Evolutionary conservation across 2,329 filamentous ascomycete genomes (phyloP).

Genomic region (Xylaria digitata): DNA sequence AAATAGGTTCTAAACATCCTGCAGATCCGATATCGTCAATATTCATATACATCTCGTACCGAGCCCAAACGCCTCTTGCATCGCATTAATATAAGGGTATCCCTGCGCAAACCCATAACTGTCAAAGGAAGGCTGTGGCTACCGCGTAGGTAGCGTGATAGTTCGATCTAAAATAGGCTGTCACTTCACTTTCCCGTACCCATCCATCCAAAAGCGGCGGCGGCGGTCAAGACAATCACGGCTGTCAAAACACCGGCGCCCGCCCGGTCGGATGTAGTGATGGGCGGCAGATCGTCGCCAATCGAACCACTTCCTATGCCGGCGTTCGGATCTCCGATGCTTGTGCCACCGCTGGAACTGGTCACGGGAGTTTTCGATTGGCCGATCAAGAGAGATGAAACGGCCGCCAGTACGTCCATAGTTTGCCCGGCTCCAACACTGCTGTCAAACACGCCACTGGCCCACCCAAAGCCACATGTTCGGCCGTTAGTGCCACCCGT

Average conservation of each 20-base stretch:
- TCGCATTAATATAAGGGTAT: slow-evolving; percentile 32
- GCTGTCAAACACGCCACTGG: slow-evolving; percentile 59
- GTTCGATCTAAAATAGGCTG: background rate
- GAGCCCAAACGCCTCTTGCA: slow-evolving; percentile 25
- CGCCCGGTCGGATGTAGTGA: slow-evolving; percentile 59
- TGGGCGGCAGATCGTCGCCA: slow-evolving; percentile 48
- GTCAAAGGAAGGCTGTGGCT: background rate
- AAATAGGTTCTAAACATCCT: slow-evolving; percentile 1
- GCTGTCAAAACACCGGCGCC: slow-evolving; percentile 62
- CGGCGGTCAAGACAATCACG: slow-evolving; percentile 55
- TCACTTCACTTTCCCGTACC: slow-evolving; percentile 46
- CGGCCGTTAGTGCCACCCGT: slow-evolving; percentile 52
- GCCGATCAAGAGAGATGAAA: slow-evolving; percentile 63
- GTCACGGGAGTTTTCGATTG: slow-evolving; percentile 57
- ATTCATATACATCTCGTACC: slow-evolving; percentile 8
- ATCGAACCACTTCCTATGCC: slow-evolving; percentile 53
- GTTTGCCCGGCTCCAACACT: slow-evolving; percentile 69
- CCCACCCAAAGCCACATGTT: slow-evolving; percentile 64
- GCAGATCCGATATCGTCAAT: slow-evolving; percentile 10
- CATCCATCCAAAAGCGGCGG: slow-evolving; percentile 62
- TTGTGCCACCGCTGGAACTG: slow-evolving; percentile 63
- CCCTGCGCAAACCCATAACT: slow-evolving; percentile 11
- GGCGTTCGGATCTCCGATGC: slow-evolving; percentile 58
- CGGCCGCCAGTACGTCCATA: slow-evolving; percentile 68
- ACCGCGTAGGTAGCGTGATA: background rate